Evolutionary conservation across 345 rosid genomes (phyloP), one percentile per base, ranked within the genome.

Genomic region (Fremontodendron californicum): DNA sequence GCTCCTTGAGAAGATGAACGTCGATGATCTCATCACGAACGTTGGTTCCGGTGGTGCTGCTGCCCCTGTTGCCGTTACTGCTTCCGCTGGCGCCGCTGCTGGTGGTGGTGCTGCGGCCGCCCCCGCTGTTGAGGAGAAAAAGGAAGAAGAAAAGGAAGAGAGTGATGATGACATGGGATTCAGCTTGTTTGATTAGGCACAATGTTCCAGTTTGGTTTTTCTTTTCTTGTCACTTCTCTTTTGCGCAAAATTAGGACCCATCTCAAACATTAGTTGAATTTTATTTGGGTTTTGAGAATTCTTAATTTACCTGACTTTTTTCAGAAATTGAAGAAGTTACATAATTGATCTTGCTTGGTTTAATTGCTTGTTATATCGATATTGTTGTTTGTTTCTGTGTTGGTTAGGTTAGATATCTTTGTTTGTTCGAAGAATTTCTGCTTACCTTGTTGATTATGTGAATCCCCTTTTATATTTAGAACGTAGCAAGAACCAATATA

Each of bases 81-180:
- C 84, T 29, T 51, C 91, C 4, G 62, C 84, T 21, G 72, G 76
- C 6, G 39, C 15, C 0, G 69, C 61, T n/a, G 83, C 74, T 43
- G 84, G 54, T 6, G 80, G 70, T 5, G 82, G 80, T 0, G 84
- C 55, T 4, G 80, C 86, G 1, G 86, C 91, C 1, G 84, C 85
- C 23, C 84, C 91, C 0, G 83, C 82, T 62, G 86, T 9, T 4
- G 89, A 84, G 73, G 90, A 80, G 78, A 82, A 89, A 74, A 84
- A 88, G 87, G 93, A 82, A 46, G 87, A 84, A 78, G 83, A 82
- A 0, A 77, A 85, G 65, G 89, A 86, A 81, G 90, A 88, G 75
- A 89, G 91, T 57, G 90, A 86, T 8, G 90, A 86, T 2, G 89
- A 88, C 68, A 73, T 86, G 87, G 92, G 84, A 27, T 87, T 82